Base-by-base conservation (phyloP, 2,329 filamentous ascomycete species). In the Mollisia scopiformis region DNA sequence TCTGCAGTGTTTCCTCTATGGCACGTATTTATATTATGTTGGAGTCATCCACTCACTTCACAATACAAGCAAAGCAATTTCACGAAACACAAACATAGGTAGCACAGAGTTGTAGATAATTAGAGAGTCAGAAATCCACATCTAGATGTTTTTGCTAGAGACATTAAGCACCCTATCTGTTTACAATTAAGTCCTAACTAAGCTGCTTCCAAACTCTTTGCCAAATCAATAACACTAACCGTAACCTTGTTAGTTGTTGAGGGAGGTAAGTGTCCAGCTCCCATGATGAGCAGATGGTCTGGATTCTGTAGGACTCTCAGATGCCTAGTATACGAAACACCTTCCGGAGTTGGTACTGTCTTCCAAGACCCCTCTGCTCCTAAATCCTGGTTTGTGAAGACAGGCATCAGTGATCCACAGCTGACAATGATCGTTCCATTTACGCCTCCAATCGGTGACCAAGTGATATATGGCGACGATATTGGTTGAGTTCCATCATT, bases 351-450 rank as follows among this genome's bases (percentile, higher is more conserved):
- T 21, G 56, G 33, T 0, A 72, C 61, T 1, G 61, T 67, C 33
- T 69, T 66, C 72, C 72, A 74, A 11, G 65, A 60, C 62, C 63
- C 55, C 25, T 47, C 57, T 41, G 66, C 71, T 4, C 72, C 72
- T 11, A 72, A 54, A 2, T 65, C 67, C 39, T 68, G 62, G 23
- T 74, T 74, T 6, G 70, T 55, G 51, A 74, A 74, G 3, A 74
- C 47, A 39, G 71, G 63, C 8, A 33, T 65, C n/a, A 59, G 46
- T 10, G 53, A 65, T 8, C 67, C 67, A 14, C 54, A 63, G 47
- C 67, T 72, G 27, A 73, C 71, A 14, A 72, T 55, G 28, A 74
- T 71, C 1, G 71, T 73, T 0, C 72, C 72, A 37, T 72, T 67
- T 4, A 33, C 14, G 3, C 71, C 72, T 11, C 72, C 72, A 4